These are phyloP conservation scores for Botryotinia narcissicola DNA, from an alignment of 2,329 filamentous ascomycete species.

Conservation along the genomic window DNA sequence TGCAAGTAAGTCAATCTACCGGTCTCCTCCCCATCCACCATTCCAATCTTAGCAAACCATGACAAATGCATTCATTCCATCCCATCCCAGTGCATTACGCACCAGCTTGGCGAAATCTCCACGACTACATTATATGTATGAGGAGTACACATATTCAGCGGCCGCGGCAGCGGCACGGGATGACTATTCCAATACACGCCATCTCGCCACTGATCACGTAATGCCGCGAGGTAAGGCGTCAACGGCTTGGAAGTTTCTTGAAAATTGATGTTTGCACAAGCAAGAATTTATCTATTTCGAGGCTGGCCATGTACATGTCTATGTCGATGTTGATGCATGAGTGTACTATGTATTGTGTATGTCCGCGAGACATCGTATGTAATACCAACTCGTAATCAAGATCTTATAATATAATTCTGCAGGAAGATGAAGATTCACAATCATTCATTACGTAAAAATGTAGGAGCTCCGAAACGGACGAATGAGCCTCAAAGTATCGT, in stretches of 20 bases:
- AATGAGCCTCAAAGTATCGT: not conserved
- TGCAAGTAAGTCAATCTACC: not conserved
- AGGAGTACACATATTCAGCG: not conserved
- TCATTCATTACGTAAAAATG: not conserved
- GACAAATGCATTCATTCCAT: not conserved
- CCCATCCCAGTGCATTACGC: too few species aligned
- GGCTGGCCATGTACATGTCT: not conserved
- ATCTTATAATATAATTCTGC: not conserved
- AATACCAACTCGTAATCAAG: too few species aligned
- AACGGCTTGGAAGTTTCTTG: not conserved
- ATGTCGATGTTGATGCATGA: not conserved
- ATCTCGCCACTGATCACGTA: not conserved
- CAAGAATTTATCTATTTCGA: not conserved
- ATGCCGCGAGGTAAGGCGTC: not conserved
- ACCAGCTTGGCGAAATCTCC: not conserved
- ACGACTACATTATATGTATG: not conserved
- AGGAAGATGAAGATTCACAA: not conserved
- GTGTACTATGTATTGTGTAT: too few species aligned
- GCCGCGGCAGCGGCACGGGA: not conserved
- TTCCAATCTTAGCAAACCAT: not conserved
- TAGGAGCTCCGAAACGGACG: not conserved
- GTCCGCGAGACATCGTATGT: not conserved
- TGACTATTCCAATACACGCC: not conserved
- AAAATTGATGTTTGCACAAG: too few species aligned
- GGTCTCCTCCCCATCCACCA: not conserved